These are phyloP conservation scores for Penicillium chermesinum DNA, from an alignment of 495 filamentous ascomycete species.

Conservation along the genomic window DNA sequence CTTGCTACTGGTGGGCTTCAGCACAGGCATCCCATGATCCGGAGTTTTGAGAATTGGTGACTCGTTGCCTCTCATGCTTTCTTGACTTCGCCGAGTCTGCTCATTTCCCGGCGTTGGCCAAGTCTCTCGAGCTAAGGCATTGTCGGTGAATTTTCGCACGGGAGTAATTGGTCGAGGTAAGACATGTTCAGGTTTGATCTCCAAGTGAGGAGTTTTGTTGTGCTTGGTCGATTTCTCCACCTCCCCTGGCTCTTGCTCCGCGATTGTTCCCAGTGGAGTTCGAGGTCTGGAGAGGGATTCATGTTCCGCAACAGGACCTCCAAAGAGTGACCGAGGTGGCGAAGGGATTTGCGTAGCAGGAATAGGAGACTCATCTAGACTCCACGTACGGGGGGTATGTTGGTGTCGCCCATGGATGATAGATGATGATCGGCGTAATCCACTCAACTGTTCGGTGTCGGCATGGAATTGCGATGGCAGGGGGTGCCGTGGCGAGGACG, in stretches of 20 bases:
- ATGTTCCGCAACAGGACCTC: slow-evolving; percentile 17
- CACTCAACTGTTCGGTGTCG: slow-evolving; percentile 19
- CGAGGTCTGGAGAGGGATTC: slow-evolving; percentile 31
- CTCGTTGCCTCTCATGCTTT: slow-evolving; percentile 28
- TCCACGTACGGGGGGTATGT: slow-evolving; percentile 28
- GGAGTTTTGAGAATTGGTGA: slow-evolving; percentile 24
- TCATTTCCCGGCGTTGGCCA: slow-evolving; percentile 51
- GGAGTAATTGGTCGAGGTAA: slow-evolving; percentile 40
- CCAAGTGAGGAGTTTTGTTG: slow-evolving; percentile 38
- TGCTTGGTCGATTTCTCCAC: slow-evolving; percentile 13
- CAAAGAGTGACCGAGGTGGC: slow-evolving; percentile 26
- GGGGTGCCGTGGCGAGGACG: slow-evolving; percentile 12
- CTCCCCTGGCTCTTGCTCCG: slow-evolving; percentile 35
- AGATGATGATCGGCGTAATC: slow-evolving; percentile 33
- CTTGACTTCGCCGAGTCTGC: slow-evolving; percentile 15
- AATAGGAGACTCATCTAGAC: slow-evolving; percentile 25
- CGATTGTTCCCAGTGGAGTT: slow-evolving; percentile 36
- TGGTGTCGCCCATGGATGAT: slow-evolving; percentile 34
- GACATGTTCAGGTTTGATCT: slow-evolving; percentile 40
- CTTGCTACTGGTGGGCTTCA: slow-evolving; percentile 30
- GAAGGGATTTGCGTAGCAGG: slow-evolving; percentile 17
- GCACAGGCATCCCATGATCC: slow-evolving; percentile 30
- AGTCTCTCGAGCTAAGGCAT: slow-evolving; percentile 41
- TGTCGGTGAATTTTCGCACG: slow-evolving; percentile 46
- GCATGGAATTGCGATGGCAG: slow-evolving; percentile 16